Evolutionary conservation across 2,329 filamentous ascomycete species (phyloP), one percentile per base, ranked within the genome.

Genomic region (Pseudofabraea citricarpa): DNA sequence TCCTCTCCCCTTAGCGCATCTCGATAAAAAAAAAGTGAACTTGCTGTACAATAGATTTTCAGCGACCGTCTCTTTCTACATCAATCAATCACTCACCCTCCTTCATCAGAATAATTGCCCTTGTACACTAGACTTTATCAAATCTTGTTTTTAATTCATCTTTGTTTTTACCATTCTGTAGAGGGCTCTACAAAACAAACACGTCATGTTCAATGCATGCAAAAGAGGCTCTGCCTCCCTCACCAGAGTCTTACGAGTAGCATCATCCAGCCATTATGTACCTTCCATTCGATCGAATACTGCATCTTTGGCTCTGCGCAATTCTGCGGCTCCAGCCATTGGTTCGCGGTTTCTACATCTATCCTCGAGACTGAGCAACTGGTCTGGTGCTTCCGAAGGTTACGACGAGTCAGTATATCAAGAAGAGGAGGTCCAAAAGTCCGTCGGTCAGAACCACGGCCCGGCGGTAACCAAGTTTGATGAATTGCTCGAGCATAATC

Each of bases 191-290:
- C n/a, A n/a, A 12, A 13, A 2, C 41, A 9, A 16, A 22, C 15
- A 18, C 21, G 53, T 33, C 39, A 63, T 63, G 60, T 60, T 61
- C 46, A 56, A 51, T 45, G 46, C 49, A 27, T 61, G 50, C 47
- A 61, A 55, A 52, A 58, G 59, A 56, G 59, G 57, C 39, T 50
- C 56, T 15, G 51, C 59, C 55, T 64, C 56, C 22, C 54, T 62
- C 45, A 53, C 52, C 9, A 54, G 50, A 55, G 45, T 55, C 45
- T 23, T 57, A 29, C 52, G 54, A 36, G 39, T 52, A 19, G 48
- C 50, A 32, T 37, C 50, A 33, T 47, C 58, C 26, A 50, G 48
- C 20, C 41, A 46, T 35, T 50, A 51, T 40, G 54, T 55, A 35
- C 49, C 52, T 51, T 52, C 52, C 15, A 50, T 51, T 22, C 55